These are phyloP conservation scores for Cryptosporidium muris DNA, from an alignment of 169 alveolate genomes.

Conservation along the genomic window DNA sequence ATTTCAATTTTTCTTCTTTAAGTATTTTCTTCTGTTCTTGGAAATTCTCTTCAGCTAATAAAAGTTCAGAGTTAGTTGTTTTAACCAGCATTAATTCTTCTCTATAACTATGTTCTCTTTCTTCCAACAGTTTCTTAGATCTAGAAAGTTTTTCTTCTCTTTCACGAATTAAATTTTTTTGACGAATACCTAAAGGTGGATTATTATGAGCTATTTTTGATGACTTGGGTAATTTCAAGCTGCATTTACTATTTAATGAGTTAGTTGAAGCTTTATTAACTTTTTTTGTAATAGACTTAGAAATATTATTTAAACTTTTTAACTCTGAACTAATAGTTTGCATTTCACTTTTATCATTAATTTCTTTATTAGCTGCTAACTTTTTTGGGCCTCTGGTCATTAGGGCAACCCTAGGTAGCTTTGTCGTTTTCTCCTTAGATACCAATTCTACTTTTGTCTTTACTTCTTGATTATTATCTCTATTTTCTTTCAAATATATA, in stretches of 20 bases:
- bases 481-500: too few relatives aligned
- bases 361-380: neutral
- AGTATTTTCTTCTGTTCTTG: conserved; percentile 42
- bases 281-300: neutral
- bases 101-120: neutral
- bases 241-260: too few relatives aligned
- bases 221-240: too few relatives aligned
- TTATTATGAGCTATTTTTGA: neutral
- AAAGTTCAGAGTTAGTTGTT: conserved; percentile 35
- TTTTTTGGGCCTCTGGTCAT: neutral
- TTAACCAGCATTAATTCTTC: conserved; percentile 1
- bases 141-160: conserved; percentile 35
- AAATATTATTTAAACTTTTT: neutral
- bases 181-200: conserved; percentile 23
- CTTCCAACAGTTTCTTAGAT: conserved; percentile 7
- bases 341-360: neutral
- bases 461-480: too few relatives aligned
- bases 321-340: neutral
- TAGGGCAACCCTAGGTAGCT: conserved; percentile 46
- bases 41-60: conserved; percentile 18
- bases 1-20: neutral
- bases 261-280: neutral
- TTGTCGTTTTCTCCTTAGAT: neutral
- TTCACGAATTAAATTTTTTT: conserved; percentile 33
- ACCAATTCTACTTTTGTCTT: neutral